These are phyloP conservation scores for Thalassiosira ordinaria DNA, from an alignment of 352 stramenopile species.

Conservation along the genomic window DNA sequence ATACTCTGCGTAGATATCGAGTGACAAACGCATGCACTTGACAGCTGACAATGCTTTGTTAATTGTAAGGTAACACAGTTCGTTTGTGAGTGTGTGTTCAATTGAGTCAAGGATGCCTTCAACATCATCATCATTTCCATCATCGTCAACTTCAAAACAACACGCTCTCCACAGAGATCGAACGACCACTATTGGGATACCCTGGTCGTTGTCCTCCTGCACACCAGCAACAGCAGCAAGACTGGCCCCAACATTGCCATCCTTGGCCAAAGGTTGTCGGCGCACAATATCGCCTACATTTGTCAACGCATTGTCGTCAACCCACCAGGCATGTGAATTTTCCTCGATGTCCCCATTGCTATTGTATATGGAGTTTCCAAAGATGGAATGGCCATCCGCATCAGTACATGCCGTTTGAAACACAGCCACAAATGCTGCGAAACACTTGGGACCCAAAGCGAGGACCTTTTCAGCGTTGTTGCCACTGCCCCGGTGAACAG, in stretches of 20 bases:
- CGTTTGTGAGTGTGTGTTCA: slow-evolving; percentile 46
- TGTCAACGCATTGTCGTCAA: slow-evolving; percentile 36
- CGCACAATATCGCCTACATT: slow-evolving; percentile 10
- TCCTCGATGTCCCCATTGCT: slow-evolving; percentile 7
- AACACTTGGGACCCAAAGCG: slow-evolving; percentile 47
- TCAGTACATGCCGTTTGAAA: slow-evolving; percentile 51
- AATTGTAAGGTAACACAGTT: slow-evolving; percentile 46
- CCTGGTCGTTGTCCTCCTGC: slow-evolving; percentile 20
- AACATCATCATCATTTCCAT: slow-evolving; percentile 12
- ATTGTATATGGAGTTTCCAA: neutral
- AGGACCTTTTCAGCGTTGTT: slow-evolving; percentile 22
- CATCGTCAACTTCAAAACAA: slow-evolving; percentile 37
- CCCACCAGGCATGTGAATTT: slow-evolving; percentile 42
- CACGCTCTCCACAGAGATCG: slow-evolving; percentile 50
- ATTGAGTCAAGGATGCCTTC: slow-evolving; percentile 44
- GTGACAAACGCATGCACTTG: slow-evolving; percentile 47
- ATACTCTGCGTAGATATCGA: slow-evolving; percentile 57
- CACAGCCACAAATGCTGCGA: slow-evolving; percentile 53
- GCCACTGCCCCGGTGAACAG: slow-evolving; percentile 6
- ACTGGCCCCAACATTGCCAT: no score
- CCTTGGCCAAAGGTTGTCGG: neutral
- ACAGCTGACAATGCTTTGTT: slow-evolving; percentile 23
- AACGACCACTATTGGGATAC: slow-evolving; percentile 50
- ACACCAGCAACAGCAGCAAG: neutral
- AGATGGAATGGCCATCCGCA: slow-evolving; percentile 17